These are phyloP conservation scores for Musa schizocarpa DNA, from an alignment of 176 grass and related monocot genomes.

Conservation along the genomic window DNA sequence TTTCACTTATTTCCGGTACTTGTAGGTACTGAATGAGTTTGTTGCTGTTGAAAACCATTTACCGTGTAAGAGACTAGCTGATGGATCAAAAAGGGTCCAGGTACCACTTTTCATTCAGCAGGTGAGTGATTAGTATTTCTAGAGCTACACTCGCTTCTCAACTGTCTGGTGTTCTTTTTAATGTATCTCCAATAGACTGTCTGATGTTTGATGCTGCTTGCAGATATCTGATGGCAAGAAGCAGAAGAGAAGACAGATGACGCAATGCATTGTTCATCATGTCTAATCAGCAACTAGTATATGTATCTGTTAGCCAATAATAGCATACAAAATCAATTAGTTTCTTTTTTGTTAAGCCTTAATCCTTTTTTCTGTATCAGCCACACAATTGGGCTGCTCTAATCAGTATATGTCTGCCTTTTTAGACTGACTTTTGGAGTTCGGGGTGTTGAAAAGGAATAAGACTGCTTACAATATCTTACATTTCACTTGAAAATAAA, in stretches of 20 bases:
- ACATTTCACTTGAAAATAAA: background rate
- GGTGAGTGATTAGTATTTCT: slow-evolving; percentile 11
- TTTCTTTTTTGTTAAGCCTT: background rate
- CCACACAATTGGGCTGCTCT: background rate
- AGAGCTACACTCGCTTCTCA: background rate
- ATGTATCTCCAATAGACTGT: background rate
- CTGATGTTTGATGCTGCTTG: background rate
- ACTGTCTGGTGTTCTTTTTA: background rate
- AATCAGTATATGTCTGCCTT: background rate
- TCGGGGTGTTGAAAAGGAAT: background rate
- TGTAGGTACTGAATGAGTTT: slow-evolving; percentile 83
- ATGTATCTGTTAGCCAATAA: background rate
- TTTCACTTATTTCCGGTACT: background rate
- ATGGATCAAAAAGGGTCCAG: slow-evolving; percentile 74
- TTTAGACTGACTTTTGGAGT: background rate
- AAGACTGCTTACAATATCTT: background rate
- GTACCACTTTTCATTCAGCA: slow-evolving; percentile 47
- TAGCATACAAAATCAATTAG: background rate
- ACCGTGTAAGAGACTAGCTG: slow-evolving; percentile 59
- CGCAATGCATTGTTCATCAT: slow-evolving; percentile 36
- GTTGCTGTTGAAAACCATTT: slow-evolving; percentile 23
- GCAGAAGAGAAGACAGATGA: slow-evolving; percentile 4
- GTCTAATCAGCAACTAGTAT: slow-evolving; percentile 6
- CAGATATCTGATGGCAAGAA: slow-evolving; percentile 33
- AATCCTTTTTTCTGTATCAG: too few relatives aligned